These are phyloP conservation scores for Favolaschia claudopus DNA, from an alignment of 768 basidiomycete genomes.

Conservation along the genomic window DNA sequence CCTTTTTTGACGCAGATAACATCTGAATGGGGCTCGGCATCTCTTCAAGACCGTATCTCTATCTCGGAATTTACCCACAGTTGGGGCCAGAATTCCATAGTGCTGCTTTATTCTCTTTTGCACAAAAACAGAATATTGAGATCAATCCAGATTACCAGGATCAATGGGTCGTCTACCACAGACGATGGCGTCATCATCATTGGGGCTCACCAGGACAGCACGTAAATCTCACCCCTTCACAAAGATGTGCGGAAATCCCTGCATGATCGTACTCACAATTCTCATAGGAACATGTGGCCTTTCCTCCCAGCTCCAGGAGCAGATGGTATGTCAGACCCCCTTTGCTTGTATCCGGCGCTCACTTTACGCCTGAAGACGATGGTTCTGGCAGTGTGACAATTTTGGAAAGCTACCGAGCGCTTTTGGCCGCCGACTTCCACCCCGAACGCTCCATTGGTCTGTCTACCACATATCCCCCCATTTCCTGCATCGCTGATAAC, in stretches of 20 bases:
- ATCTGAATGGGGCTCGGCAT: slow-evolving; percentile 60
- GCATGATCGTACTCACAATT: slow-evolving; percentile 20
- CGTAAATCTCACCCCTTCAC: slow-evolving; percentile 21
- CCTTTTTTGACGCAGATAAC: slow-evolving; percentile 60
- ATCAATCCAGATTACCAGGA: slow-evolving; percentile 68
- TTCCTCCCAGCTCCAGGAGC: slow-evolving; percentile 78
- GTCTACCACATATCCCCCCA: background rate
- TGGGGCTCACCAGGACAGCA: slow-evolving; percentile 86
- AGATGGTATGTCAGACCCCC: slow-evolving; percentile 48
- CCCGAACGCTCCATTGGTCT: slow-evolving; percentile 63
- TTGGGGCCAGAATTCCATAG: slow-evolving; percentile 88
- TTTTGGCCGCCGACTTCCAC: slow-evolving; percentile 72
- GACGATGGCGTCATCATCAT: slow-evolving; percentile 75
- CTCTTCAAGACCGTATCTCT: slow-evolving; percentile 63
- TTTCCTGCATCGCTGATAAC: background rate
- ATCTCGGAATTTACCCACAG: slow-evolving; percentile 78
- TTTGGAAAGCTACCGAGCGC: slow-evolving; percentile 75
- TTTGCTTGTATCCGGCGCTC: slow-evolving; percentile 23
- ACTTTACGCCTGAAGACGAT: slow-evolving; percentile 59
- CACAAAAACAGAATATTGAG: slow-evolving; percentile 19
- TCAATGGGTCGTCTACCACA: slow-evolving; percentile 71
- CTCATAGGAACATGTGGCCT: slow-evolving; percentile 79
- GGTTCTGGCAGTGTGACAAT: slow-evolving; percentile 85
- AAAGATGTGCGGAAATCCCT: slow-evolving; percentile 8
- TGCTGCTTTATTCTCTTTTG: slow-evolving; percentile 43